phyloP scores from a whole-genome alignment of 805 yeast genomes.

The Cyberlindnera veronae region DNA sequence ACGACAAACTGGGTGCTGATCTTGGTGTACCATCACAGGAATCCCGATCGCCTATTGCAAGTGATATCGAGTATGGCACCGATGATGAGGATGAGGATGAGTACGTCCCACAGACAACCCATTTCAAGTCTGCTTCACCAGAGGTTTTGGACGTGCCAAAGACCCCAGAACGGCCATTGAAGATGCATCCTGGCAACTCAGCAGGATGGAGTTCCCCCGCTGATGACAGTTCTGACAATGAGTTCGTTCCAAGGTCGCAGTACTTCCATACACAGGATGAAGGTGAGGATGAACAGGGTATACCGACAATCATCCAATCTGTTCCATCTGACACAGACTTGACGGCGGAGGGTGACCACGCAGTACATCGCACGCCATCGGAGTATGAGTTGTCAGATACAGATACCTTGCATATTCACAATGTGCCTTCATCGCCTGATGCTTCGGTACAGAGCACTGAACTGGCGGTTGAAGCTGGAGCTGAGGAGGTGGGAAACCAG shows the following conservation, averaged over 20 bases:
- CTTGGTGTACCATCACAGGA: background rate
- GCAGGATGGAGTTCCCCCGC: too few relatives aligned
- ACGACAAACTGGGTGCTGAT: background rate
- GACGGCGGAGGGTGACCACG: background rate
- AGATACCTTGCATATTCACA: conserved; percentile 24
- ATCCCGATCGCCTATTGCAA: background rate
- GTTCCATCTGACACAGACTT: too few relatives aligned
- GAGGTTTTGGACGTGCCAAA: background rate
- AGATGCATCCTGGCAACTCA: too few relatives aligned
- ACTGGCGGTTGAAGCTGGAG: background rate
- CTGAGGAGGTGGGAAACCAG: background rate
- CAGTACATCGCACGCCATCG: background rate
- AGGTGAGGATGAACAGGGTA: conserved; percentile 6
- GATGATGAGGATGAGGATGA: conserved; percentile 7
- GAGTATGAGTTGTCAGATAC: conserved; percentile 21
- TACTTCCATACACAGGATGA: conserved; percentile 8
- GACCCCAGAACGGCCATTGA: background rate
- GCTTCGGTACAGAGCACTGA: conserved; percentile 10
- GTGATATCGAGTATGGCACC: conserved; percentile 6
- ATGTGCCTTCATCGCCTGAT: too few relatives aligned
- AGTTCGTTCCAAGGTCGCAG: too few relatives aligned
- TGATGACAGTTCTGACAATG: too few relatives aligned
- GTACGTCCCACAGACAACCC: conserved; percentile 4
- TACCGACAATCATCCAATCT: too few relatives aligned
- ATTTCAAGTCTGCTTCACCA: conserved; percentile 1